Evolutionary conservation across 805 yeast species (phyloP).

Genomic region (Jamesozyma hellenica): DNA sequence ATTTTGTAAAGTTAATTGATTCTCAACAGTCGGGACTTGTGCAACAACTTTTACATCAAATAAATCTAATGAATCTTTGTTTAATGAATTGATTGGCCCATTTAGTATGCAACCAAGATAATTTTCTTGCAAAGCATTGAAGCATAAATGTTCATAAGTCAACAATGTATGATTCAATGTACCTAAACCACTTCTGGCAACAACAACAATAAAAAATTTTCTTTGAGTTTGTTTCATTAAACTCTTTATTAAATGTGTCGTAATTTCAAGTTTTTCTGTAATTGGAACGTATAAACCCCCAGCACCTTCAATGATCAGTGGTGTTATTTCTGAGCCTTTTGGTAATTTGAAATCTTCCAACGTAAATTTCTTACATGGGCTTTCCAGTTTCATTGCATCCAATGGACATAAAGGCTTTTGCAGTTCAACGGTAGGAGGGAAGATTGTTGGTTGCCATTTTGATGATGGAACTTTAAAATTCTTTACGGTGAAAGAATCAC

Average conservation of each 20-base stretch:
- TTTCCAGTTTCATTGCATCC: slow-evolving; percentile 21
- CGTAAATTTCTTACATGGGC: slow-evolving; percentile 7
- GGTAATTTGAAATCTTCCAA: slow-evolving; percentile 16
- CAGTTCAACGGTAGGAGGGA: slow-evolving; percentile 13
- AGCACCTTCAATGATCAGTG: slow-evolving; percentile 25
- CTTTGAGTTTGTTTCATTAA: slow-evolving; percentile 6
- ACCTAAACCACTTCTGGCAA: slow-evolving; percentile 25
- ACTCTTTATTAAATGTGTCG: slow-evolving; percentile 18
- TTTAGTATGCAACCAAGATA: slow-evolving; percentile 20
- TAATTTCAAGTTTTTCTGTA: slow-evolving; percentile 16
- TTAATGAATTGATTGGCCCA: slow-evolving; percentile 18
- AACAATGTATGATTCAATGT: slow-evolving; percentile 26
- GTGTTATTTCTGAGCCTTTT: slow-evolving; percentile 3
- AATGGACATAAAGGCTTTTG: slow-evolving; percentile 24
- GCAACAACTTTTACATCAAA: slow-evolving; percentile 19
- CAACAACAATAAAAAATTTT: slow-evolving; percentile 19
- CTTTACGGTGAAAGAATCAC: slow-evolving; percentile 18
- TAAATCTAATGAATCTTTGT: slow-evolving; percentile 11
- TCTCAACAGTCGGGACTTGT: slow-evolving; percentile 29
- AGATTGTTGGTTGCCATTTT: slow-evolving; percentile 7
- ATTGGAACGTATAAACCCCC: slow-evolving; percentile 27
- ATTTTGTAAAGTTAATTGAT: background rate
- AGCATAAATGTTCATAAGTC: slow-evolving; percentile 18
- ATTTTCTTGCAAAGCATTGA: slow-evolving; percentile 11
- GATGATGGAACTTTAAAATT: slow-evolving; percentile 1